Evolutionary conservation across 257 asterid species (phyloP).

Genomic region (Ilex aquifolium): DNA sequence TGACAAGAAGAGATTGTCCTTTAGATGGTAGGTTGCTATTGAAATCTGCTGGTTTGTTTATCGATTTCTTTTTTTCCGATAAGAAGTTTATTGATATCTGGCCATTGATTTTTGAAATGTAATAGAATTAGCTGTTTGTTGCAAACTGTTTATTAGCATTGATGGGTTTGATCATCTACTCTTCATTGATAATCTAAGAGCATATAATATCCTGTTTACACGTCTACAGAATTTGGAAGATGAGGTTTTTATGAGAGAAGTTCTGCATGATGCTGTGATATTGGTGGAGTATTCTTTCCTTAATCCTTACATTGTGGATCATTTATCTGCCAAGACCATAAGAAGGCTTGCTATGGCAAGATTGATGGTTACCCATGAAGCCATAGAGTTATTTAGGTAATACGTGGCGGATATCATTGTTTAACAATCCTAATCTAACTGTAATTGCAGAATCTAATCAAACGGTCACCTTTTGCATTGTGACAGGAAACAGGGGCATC

Average conservation of each 20-base stretch:
- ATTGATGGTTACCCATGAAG: constrained; percentile 48
- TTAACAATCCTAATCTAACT: background rate
- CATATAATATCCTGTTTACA: too few relatives aligned
- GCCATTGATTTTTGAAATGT: background rate
- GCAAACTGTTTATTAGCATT: too few relatives aligned
- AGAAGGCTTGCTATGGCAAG: constrained; percentile 40
- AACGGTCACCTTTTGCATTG: background rate
- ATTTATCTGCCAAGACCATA: constrained; percentile 39
- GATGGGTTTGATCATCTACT: background rate
- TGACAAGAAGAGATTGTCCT: too few relatives aligned
- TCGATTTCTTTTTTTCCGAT: too few relatives aligned
- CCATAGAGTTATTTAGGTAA: constrained; percentile 50
- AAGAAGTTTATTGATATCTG: background rate
- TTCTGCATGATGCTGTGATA: constrained; percentile 46
- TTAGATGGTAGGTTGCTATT: too few relatives aligned
- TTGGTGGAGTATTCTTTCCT: constrained; percentile 67
- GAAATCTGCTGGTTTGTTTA: too few relatives aligned
- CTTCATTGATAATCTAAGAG: background rate
- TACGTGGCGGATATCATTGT: background rate
- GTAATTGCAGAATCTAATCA: constrained; percentile 4
- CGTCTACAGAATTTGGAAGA: constrained; percentile 39
- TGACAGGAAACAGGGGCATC: constrained; percentile 51
- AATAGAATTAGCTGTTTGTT: background rate
- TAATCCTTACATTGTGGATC: constrained; percentile 37
- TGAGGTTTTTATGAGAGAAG: constrained; percentile 35